These are phyloP conservation scores for Tuber melanosporum DNA, from an alignment of 495 filamentous ascomycete genomes.

Conservation along the genomic window DNA sequence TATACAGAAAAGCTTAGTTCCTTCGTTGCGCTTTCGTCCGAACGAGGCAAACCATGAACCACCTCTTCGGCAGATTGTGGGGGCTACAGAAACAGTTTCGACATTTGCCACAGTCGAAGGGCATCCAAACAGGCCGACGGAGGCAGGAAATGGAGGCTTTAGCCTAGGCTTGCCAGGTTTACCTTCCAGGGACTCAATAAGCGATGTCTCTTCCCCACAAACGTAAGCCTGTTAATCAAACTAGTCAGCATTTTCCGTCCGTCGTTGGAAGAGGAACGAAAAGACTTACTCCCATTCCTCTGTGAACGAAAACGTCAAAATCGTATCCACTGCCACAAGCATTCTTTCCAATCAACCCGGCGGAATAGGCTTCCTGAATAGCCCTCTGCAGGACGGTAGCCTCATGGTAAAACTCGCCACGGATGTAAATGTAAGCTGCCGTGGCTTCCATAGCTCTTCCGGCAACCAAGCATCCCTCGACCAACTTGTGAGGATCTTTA, in stretches of 20 bases:
- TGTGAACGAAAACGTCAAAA: conserved; percentile 94
- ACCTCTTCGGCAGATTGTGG: conserved; percentile 90
- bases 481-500: conserved; percentile 96
- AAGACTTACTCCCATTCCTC: conserved; percentile 64
- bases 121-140: conserved; percentile 95
- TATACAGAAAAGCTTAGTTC: conserved; percentile 98
- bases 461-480: conserved; percentile 94
- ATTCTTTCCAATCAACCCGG: conserved; percentile 93
- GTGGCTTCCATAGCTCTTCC: conserved; percentile 96
- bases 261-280: background rate
- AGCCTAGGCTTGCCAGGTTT: conserved; percentile 97
- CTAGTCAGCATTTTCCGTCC: conserved; percentile 5
- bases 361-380: conserved; percentile 94
- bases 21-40: conserved; percentile 88
- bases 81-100: conserved; percentile 90
- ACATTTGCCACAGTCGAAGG: conserved; percentile 97
- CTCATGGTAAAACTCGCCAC: conserved; percentile 97
- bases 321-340: conserved; percentile 94
- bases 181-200: conserved; percentile 96
- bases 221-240: conserved; percentile 60
- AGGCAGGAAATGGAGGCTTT: conserved; percentile 96
- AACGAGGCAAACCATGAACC: conserved; percentile 86
- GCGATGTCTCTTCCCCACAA: conserved; percentile 93
- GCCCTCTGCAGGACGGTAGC: conserved; percentile 87
- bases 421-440: conserved; percentile 98